A percentile compares a stretch with the other conserved stretches of the same genome.
Conservation (phyloP, 169 alveolate species). For the Eimeria acervulina region DNA sequence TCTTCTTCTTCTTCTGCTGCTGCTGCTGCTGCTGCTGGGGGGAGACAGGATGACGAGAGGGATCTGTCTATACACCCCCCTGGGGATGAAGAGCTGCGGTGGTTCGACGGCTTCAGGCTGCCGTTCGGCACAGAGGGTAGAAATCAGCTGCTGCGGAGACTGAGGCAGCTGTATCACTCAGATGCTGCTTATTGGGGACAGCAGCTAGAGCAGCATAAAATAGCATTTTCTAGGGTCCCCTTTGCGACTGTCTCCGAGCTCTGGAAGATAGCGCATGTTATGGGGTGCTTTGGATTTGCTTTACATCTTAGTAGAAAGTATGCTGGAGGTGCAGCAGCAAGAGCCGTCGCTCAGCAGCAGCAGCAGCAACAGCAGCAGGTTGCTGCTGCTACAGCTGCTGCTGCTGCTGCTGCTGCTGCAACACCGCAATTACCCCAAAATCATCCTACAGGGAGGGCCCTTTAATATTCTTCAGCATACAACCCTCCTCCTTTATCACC, state of each 20-base stretch:
- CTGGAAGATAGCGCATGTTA: conserved; percentile 76
- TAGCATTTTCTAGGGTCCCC: conserved; percentile 72
- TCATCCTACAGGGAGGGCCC: too few relatives aligned
- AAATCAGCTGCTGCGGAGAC: conserved; percentile 64
- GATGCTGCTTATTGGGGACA: conserved; percentile 80
- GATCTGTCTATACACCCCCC: neutral
- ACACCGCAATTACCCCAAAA: too few relatives aligned
- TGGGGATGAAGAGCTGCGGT: neutral
- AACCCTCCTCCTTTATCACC: too few relatives aligned
- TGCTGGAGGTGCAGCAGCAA: conserved; percentile 14
- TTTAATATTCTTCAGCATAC: too few relatives aligned
- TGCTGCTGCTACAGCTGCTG: too few relatives aligned
- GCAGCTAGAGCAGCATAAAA: conserved; percentile 32
- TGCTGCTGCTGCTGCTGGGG: too few relatives aligned
- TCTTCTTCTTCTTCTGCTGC: too few relatives aligned
- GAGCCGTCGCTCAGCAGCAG: neutral
- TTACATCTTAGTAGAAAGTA: conserved; percentile 1
- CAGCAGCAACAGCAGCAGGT: too few relatives aligned
- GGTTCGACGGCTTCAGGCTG: conserved; percentile 81
- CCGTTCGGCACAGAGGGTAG: conserved; percentile 85
- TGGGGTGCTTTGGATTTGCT: conserved; percentile 75
- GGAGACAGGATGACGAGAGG: neutral
- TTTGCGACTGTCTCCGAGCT: conserved; percentile 81
- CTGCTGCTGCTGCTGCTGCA: too few relatives aligned
- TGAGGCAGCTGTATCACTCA: conserved; percentile 72